Evolutionary conservation across 1,139 yeast species (phyloP).

Genomic region (Yamadazyma pseudoaaseri): DNA sequence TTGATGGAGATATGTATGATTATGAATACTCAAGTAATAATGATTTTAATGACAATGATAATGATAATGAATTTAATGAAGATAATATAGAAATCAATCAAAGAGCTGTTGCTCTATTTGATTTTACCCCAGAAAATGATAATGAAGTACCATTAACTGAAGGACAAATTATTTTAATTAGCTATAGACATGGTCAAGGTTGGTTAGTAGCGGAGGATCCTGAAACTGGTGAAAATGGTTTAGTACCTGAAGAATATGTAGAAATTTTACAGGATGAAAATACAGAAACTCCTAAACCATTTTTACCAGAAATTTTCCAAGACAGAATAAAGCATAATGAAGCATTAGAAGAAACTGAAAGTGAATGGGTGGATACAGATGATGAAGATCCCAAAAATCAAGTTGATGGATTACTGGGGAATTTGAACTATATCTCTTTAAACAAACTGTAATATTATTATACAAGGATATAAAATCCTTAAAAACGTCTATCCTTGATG

Average conservation of each 20-base stretch:
- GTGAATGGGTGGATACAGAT: slow-evolving; percentile 41
- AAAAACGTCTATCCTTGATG: too few relatives aligned
- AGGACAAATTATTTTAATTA: slow-evolving; percentile 83
- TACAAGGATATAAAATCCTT: slow-evolving; percentile 4
- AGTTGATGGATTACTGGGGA: slow-evolving; percentile 8
- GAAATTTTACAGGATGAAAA: slow-evolving; percentile 42
- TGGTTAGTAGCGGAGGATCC: slow-evolving; percentile 96
- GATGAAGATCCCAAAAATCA: slow-evolving; percentile 15
- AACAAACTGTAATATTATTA: slow-evolving; percentile 1
- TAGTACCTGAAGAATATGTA: slow-evolving; percentile 95
- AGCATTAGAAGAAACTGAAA: slow-evolving; percentile 21
- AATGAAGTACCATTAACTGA: slow-evolving; percentile 79
- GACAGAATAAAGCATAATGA: slow-evolving; percentile 19
- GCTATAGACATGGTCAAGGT: slow-evolving; percentile 95
- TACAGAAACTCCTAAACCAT: slow-evolving; percentile 45
- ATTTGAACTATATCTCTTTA: slow-evolving; percentile 5
- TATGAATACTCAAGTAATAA: slow-evolving; percentile 8
- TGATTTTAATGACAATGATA: slow-evolving; percentile 12
- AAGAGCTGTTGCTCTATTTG: slow-evolving; percentile 82
- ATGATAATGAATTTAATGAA: slow-evolving; percentile 18
- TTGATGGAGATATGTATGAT: slow-evolving; percentile 11
- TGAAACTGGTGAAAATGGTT: slow-evolving; percentile 76
- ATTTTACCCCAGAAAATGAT: slow-evolving; percentile 89
- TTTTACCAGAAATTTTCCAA: slow-evolving; percentile 42
- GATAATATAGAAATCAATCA: slow-evolving; percentile 41